Evolutionary conservation across 2,329 filamentous ascomycete genomes (phyloP).

Genomic region (Nothophoma quercina): DNA sequence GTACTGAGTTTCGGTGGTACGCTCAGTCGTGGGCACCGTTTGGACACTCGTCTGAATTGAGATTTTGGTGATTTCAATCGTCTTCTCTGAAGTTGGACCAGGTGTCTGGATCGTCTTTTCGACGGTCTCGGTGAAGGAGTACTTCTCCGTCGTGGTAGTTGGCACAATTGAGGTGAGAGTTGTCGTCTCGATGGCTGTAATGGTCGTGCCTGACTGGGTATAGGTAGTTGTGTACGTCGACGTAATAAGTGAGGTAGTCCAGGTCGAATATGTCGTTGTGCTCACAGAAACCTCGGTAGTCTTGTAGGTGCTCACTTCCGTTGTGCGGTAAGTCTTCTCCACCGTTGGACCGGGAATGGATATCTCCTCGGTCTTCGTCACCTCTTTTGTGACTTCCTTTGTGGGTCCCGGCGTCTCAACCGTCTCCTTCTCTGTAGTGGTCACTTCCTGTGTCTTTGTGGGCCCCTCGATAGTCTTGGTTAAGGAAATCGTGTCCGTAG

Average conservation of each 20-base stretch:
- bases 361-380: slow-evolving; percentile 22
- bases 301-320: slow-evolving; percentile 6
- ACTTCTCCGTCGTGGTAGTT: slow-evolving; percentile 2
- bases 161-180: not conserved
- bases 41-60: slow-evolving; percentile 10
- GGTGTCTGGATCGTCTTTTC: slow-evolving; percentile 10
- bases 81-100: not conserved
- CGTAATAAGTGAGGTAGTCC: slow-evolving; percentile 4
- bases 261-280: slow-evolving; percentile 10
- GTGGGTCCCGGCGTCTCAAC: not conserved
- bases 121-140: slow-evolving; percentile 3
- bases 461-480: slow-evolving; percentile 16
- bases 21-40: not conserved
- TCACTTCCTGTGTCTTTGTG: too few species aligned
- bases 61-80: slow-evolving; percentile 2
- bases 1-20: not conserved
- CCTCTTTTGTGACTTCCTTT: slow-evolving; percentile 18
- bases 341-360: slow-evolving; percentile 27
- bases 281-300: slow-evolving; percentile 10
- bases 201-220: slow-evolving; percentile 1
- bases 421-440: too few species aligned
- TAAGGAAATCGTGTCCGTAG: slow-evolving; percentile 18
- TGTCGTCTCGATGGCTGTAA: not conserved
- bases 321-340: not conserved
- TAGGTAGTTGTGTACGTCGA: slow-evolving; percentile 2